phyloP scores from a whole-genome alignment of 805 yeast species.

The Yamadazyma paraphyllophila region DNA sequence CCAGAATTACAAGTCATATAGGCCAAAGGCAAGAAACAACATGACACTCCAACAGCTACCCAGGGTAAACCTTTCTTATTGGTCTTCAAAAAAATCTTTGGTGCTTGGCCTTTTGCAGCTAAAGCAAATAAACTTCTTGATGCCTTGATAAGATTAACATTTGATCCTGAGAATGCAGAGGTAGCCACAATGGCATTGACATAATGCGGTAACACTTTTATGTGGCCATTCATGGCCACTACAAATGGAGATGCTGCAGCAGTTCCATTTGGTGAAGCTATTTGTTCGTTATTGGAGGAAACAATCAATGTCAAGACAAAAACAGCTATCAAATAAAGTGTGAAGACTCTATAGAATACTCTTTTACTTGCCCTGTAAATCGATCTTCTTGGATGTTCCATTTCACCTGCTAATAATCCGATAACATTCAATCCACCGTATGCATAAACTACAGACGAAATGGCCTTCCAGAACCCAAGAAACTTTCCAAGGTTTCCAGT shows the following conservation, averaged over 20 bases:
- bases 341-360: conserved; percentile 28
- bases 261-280: conserved; percentile 27
- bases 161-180: conserved; percentile 40
- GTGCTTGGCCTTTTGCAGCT: conserved; percentile 33
- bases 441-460: conserved; percentile 39
- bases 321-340: conserved; percentile 28
- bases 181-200: conserved; percentile 40
- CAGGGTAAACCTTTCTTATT: conserved; percentile 24
- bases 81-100: conserved; percentile 29
- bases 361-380: conserved; percentile 29
- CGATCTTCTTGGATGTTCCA: conserved; percentile 30
- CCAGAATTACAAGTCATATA: conserved; percentile 44
- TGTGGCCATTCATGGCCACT: conserved; percentile 35
- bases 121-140: conserved; percentile 33
- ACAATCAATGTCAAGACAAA: conserved; percentile 34
- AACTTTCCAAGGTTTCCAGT: conserved; percentile 38
- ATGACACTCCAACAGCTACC: conserved; percentile 17
- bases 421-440: conserved; percentile 32
- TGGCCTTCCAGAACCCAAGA: conserved; percentile 27
- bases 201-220: conserved; percentile 33
- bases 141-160: conserved; percentile 25
- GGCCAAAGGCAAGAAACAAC: conserved; percentile 32
- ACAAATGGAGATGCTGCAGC: conserved; percentile 41
- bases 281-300: conserved; percentile 24
- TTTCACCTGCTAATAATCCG: conserved; percentile 29